Conservation (phyloP, 2,329 filamentous ascomycete species). For the Colletotrichum sp. region DNA sequence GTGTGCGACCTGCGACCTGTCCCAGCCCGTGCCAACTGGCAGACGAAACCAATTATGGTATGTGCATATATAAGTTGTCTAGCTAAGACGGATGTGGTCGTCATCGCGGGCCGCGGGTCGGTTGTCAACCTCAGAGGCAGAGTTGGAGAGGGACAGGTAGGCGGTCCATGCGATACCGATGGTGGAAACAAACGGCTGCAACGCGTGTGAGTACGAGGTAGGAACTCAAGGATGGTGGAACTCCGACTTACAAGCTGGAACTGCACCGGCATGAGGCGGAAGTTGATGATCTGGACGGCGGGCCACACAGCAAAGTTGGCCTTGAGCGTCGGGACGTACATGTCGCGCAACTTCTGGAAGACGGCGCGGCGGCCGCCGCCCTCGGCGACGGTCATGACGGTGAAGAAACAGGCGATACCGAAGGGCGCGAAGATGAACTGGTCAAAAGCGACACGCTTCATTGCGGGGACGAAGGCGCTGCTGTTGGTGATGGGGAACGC, state of each 20-base stretch:
- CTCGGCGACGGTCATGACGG: constrained; percentile 94
- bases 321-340: constrained; percentile 93
- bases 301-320: constrained; percentile 97
- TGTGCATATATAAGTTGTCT: not conserved
- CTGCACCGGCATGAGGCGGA: constrained; percentile 91
- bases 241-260: constrained; percentile 89
- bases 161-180: constrained; percentile 98
- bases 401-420: constrained; percentile 88
- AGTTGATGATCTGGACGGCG: constrained; percentile 94
- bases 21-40: not conserved
- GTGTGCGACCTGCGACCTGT: not conserved
- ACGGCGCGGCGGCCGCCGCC: constrained; percentile 85
- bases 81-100: constrained; percentile 40
- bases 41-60: not conserved
- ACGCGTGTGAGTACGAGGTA: not conserved
- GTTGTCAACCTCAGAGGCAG: constrained; percentile 65
- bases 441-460: constrained; percentile 92
- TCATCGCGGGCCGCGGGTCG: constrained; percentile 27
- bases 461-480: constrained; percentile 73
- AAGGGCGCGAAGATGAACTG: constrained; percentile 93
- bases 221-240: not conserved
- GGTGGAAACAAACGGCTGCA: constrained; percentile 91
- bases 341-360: constrained; percentile 84
- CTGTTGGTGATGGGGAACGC: constrained; percentile 86
- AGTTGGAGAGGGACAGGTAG: constrained; percentile 89